These are phyloP conservation scores for Saccharomycopsis selenospora DNA, from an alignment of 805 yeast species.

Conservation along the genomic window DNA sequence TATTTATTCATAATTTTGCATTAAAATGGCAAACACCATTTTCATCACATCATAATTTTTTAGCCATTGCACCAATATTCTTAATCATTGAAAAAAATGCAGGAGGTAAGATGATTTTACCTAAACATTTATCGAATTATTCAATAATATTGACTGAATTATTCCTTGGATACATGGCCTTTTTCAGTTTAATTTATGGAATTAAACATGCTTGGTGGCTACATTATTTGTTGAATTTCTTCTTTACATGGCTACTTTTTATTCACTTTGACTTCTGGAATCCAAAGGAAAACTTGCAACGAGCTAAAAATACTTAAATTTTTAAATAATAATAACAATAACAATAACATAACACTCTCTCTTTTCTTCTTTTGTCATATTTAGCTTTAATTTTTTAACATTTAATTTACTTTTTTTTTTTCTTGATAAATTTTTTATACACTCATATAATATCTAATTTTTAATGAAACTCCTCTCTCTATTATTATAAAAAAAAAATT, in stretches of 20 bases:
- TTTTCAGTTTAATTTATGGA: slow-evolving; percentile 67
- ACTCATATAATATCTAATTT: too few species aligned
- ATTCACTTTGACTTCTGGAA: slow-evolving; percentile 22
- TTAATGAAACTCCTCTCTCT: too few species aligned
- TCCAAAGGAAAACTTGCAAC: not conserved
- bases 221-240: slow-evolving; percentile 64
- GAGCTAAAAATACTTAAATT: not conserved
- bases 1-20: slow-evolving; percentile 72
- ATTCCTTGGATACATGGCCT: slow-evolving; percentile 43
- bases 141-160: slow-evolving; percentile 30
- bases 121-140: slow-evolving; percentile 38
- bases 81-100: slow-evolving; percentile 48
- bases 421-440: too few species aligned
- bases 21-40: slow-evolving; percentile 79
- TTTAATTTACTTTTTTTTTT: too few species aligned
- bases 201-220: slow-evolving; percentile 78
- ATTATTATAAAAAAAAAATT: too few species aligned
- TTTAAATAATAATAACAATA: too few species aligned
- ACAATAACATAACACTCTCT: too few species aligned
- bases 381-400: too few species aligned
- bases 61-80: slow-evolving; percentile 71
- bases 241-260: slow-evolving; percentile 45
- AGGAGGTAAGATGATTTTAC: slow-evolving; percentile 35
- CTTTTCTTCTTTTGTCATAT: too few species aligned
- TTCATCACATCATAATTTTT: slow-evolving; percentile 75